A percentile compares a stretch with the other conserved stretches of the same genome.
phyloP scores from a whole-genome alignment of 2,329 filamentous ascomycete species.

The Trichophaea hybrida region DNA sequence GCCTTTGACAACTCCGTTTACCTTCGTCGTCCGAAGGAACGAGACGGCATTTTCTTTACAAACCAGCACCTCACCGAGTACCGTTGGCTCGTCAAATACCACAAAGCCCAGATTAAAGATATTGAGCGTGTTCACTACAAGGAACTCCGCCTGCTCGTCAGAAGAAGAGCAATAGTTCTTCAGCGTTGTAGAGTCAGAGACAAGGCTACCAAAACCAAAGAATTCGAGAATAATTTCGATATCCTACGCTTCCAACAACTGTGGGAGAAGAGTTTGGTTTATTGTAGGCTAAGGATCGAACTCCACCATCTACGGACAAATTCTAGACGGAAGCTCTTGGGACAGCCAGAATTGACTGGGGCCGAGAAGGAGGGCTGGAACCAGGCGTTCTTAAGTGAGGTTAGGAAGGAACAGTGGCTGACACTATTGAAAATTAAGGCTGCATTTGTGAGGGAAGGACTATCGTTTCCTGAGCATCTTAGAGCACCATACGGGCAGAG shows the following conservation, averaged over 20 bases:
- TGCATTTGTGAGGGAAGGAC: background rate
- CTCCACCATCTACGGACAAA: constrained; percentile 1
- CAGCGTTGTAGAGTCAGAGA: background rate
- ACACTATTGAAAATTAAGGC: background rate
- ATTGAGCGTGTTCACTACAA: background rate
- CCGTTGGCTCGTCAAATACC: constrained; percentile 1
- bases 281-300: constrained; percentile 1
- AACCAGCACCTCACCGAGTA: constrained; percentile 1
- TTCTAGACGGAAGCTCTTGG: background rate
- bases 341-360: background rate
- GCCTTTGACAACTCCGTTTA: background rate
- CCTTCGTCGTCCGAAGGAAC: constrained; percentile 1
- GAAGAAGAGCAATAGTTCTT: background rate
- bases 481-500: constrained; percentile 1
- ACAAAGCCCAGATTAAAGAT: constrained; percentile 4
- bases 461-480: background rate
- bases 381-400: constrained; percentile 1
- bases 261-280: constrained; percentile 3
- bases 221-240: background rate
- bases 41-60: constrained; percentile 2
- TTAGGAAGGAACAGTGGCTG: constrained; percentile 1
- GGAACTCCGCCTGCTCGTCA: background rate
- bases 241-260: constrained; percentile 1
- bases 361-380: constrained; percentile 1
- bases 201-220: background rate